A percentile compares a stretch with the other conserved stretches of the same genome.
Evolutionary conservation across 805 yeast species (phyloP).

Genomic region (Saccharomycopsis vini): DNA sequence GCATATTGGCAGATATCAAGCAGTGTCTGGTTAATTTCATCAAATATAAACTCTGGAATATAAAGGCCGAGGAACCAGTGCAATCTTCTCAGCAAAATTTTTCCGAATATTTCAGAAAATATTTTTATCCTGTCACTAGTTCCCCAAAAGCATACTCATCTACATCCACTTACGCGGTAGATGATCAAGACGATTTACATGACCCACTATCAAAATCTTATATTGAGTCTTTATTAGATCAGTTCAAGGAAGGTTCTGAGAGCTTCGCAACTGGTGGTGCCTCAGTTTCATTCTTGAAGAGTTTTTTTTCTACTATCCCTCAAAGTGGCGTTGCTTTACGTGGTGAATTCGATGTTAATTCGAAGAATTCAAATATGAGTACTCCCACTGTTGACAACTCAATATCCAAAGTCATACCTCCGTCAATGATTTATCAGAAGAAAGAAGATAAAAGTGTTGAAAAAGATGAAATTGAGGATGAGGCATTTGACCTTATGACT

Average conservation of each 20-base stretch:
- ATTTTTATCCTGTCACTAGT: not conserved
- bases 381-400: no score
- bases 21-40: conserved; percentile 8
- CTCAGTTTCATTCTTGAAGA: conserved; percentile 7
- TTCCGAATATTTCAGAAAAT: no score
- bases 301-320: conserved; percentile 16
- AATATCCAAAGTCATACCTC: not conserved
- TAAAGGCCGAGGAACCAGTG: conserved; percentile 1
- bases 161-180: not conserved
- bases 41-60: conserved; percentile 12
- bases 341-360: not conserved
- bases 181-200: conserved; percentile 9
- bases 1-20: conserved; percentile 6
- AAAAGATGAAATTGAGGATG: not conserved
- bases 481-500: not conserved
- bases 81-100: not conserved
- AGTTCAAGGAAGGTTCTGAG: conserved; percentile 12
- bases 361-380: not conserved
- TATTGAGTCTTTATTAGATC: conserved; percentile 14
- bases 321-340: conserved; percentile 10
- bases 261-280: not conserved
- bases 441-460: no score
- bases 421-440: not conserved
- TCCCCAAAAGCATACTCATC: no score
- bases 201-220: conserved; percentile 11